Percentiles rank a stretch among this genome's conserved stretches.
These are phyloP conservation scores for Saccharomyces eubayanus DNA, from an alignment of 805 yeast genomes.

Conservation along the genomic window DNA sequence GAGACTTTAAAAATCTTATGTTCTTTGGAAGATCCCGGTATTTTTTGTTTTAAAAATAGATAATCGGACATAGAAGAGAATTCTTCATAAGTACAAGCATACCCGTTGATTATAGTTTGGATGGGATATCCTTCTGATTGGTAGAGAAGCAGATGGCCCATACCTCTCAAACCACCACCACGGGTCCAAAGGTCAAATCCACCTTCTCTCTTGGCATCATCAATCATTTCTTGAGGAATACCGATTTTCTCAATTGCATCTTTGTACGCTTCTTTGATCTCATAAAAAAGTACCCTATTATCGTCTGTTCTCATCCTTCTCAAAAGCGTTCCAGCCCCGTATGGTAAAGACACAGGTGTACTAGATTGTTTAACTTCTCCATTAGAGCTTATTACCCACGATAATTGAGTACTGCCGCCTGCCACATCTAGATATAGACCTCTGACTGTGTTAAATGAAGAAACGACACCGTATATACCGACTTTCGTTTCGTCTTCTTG, in stretches of 20 bases:
- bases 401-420: conserved; percentile 60
- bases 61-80: conserved; percentile 45
- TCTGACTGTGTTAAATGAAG: conserved; percentile 56
- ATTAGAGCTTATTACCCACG: conserved; percentile 54
- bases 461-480: conserved; percentile 68
- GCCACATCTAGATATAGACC: conserved; percentile 70
- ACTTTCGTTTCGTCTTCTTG: conserved; percentile 59
- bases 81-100: conserved; percentile 47
- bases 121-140: conserved; percentile 53
- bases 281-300: conserved; percentile 41
- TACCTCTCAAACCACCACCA: conserved; percentile 68
- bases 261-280: conserved; percentile 44
- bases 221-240: conserved; percentile 43
- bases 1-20: conserved; percentile 52
- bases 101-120: conserved; percentile 63
- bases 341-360: conserved; percentile 57
- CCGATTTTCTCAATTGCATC: conserved; percentile 43
- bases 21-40: conserved; percentile 35
- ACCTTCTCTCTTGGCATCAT: conserved; percentile 45
- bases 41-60: conserved; percentile 39
- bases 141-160: conserved; percentile 52
- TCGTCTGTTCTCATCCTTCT: conserved; percentile 46
- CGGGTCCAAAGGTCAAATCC: conserved; percentile 60
- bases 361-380: conserved; percentile 50
- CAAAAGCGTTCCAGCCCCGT: conserved; percentile 64